phyloP scores from a whole-genome alignment of 768 basidiomycete species.

The Mycena venus region DNA sequence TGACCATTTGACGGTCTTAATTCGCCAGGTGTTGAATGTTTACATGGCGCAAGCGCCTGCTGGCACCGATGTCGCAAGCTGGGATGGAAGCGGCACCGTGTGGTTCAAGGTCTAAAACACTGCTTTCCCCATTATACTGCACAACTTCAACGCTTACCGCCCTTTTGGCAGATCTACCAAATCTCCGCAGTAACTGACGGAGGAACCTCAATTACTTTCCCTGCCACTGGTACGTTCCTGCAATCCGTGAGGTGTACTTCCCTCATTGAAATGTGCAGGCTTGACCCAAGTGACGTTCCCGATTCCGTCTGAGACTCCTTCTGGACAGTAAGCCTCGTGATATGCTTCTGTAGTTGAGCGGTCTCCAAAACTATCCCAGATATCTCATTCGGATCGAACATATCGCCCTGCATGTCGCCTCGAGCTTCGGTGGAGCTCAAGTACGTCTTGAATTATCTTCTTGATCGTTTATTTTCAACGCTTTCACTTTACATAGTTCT shows the following conservation, averaged over 20 bases:
- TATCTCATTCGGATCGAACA: slow-evolving; percentile 36
- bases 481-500: slow-evolving; percentile 40
- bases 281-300: slow-evolving; percentile 40
- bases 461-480: background rate
- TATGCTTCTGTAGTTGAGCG: background rate
- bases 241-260: too few species aligned
- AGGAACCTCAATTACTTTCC: slow-evolving; percentile 46
- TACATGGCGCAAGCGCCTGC: slow-evolving; percentile 28
- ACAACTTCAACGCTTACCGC: background rate
- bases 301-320: slow-evolving; percentile 44
- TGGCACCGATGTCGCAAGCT: slow-evolving; percentile 23
- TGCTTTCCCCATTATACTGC: background rate
- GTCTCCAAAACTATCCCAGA: background rate
- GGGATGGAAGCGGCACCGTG: slow-evolving; percentile 31
- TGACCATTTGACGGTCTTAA: background rate
- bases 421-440: slow-evolving; percentile 46
- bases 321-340: slow-evolving; percentile 37
- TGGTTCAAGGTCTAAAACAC: slow-evolving; percentile 49
- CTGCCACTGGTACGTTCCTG: slow-evolving; percentile 19
- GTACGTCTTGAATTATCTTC: background rate
- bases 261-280: background rate
- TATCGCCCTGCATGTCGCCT: slow-evolving; percentile 48
- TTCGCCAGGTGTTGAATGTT: slow-evolving; percentile 18
- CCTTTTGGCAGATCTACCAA: slow-evolving; percentile 36
- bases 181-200: slow-evolving; percentile 50